A percentile compares a stretch with the other conserved stretches of the same genome.
phyloP scores from a whole-genome alignment of 192 early-diverging fungal species.

The Rhizophagus prolifer region DNA sequence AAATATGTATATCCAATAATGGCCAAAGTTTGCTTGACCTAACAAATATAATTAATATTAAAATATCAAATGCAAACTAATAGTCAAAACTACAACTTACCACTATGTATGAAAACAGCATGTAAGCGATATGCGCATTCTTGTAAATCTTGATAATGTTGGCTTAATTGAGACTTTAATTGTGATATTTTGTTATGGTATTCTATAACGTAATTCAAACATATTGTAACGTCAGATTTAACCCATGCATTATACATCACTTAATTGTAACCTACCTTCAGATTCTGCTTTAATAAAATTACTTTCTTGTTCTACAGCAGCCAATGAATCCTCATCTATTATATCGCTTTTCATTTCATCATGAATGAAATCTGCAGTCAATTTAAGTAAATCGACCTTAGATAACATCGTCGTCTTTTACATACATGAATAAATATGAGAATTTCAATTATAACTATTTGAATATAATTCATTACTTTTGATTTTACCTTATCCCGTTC shows the following conservation, averaged over 20 bases:
- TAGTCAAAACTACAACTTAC: constrained; percentile 26
- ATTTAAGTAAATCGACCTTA: constrained; percentile 10
- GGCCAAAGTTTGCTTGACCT: constrained; percentile 66
- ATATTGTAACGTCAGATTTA: background rate
- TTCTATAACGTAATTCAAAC: background rate
- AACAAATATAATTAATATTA: constrained; percentile 2
- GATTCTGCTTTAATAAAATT: background rate
- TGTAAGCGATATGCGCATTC: constrained; percentile 61
- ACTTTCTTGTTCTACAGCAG: constrained; percentile 1
- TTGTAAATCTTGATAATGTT: constrained; percentile 38
- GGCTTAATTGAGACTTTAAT: constrained; percentile 29
- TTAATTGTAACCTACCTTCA: background rate
- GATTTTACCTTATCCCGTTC: constrained; percentile 20
- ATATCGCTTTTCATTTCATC: background rate
- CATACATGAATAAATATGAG: background rate
- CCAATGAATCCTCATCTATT: background rate
- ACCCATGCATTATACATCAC: no score
- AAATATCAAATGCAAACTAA: background rate
- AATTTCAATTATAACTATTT: background rate
- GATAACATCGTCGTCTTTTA: constrained; percentile 5
- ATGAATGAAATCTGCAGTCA: background rate
- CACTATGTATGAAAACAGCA: constrained; percentile 79
- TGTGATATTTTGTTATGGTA: background rate
- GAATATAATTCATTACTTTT: background rate
- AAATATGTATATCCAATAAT: constrained; percentile 78